Evolutionary conservation across 257 asterid species (phyloP), one percentile per base, ranked within the genome.

Genomic region (Solanum paucissectum): DNA sequence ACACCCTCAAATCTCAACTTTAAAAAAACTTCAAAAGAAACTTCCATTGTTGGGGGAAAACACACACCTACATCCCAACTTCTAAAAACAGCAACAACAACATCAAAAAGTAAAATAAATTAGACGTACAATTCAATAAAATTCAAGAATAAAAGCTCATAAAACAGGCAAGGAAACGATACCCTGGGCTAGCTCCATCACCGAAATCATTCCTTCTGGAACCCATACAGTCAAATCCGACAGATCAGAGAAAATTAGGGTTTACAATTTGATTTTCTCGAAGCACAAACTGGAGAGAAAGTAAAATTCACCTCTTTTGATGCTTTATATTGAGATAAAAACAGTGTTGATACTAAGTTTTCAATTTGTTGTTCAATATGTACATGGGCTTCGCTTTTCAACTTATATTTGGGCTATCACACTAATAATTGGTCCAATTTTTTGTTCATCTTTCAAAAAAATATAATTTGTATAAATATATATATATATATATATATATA

Each of bases 131-230:
- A 11, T 66, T 66, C 73, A 25, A 66, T 66, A 2, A 25, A 25
- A 12, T 4, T 11, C 16, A 25, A 66, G 73, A 66, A 25, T 0
- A 12, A 66, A 66, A 66, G 2, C 0, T 23, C 13, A 60, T 60
- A 60, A 60, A 23, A 60, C 6, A 40, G 13, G 73, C 7, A 66
- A 55, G 72, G 68, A 76, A 12, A 84, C 12, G 60, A 92, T 73
- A 96, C 98, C 99, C 98, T 3, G 96, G 99, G 92, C 95, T 96
- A 86, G 98, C 98, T 85, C 98, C 97, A 86, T 96, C 96, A 14
- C 98, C 98, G 55, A 93, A 96, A 91, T 95, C 98, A 7, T 94
- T 87, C 87, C 92, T 93, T 93, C 86, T 91, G 87, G 98, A 93
- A 87, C 94, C 97, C 99, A 94, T 96, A 7, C 1, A 44, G 18